A percentile compares a stretch with the other conserved stretches of the same genome.
These are phyloP conservation scores for Paraconiothyrium sp. DNA, from an alignment of 2,329 filamentous ascomycete genomes.

Conservation along the genomic window DNA sequence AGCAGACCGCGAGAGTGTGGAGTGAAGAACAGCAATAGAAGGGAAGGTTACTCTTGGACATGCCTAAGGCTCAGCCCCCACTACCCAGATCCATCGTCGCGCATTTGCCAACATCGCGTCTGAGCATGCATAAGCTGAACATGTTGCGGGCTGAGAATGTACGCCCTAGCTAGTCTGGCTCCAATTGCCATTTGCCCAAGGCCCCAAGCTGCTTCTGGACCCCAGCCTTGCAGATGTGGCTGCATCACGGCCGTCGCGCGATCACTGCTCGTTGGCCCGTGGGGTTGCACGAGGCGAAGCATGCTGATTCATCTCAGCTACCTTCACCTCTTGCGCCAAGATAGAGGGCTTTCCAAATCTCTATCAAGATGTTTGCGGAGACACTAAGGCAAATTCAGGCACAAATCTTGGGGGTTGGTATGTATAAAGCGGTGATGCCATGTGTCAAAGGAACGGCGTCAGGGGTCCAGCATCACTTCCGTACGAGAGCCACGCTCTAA, in stretches of 20 bases:
- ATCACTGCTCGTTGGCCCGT: neutral
- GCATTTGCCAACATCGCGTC: constrained; percentile 4
- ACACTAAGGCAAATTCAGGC: neutral
- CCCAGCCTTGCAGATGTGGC: neutral
- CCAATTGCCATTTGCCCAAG: no score
- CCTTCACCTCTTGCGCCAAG: constrained; percentile 5
- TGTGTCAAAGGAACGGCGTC: neutral
- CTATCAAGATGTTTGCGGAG: neutral
- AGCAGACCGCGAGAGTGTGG: neutral
- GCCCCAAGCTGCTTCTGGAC: no score
- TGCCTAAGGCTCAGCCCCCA: neutral
- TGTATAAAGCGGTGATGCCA: no score
- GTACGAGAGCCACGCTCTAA: neutral
- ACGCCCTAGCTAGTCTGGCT: neutral
- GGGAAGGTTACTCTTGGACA: no score
- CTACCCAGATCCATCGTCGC: neutral
- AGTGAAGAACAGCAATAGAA: neutral
- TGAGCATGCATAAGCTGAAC: constrained; percentile 11
- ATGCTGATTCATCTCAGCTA: constrained; percentile 10
- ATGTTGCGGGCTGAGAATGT: neutral
- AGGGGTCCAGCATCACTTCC: neutral
- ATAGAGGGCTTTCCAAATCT: neutral
- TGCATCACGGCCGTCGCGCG: neutral
- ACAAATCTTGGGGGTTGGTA: no score
- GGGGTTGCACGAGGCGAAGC: neutral